These are phyloP conservation scores for Ogataea glucozyma DNA, from an alignment of 805 yeast genomes.

Conservation along the genomic window DNA sequence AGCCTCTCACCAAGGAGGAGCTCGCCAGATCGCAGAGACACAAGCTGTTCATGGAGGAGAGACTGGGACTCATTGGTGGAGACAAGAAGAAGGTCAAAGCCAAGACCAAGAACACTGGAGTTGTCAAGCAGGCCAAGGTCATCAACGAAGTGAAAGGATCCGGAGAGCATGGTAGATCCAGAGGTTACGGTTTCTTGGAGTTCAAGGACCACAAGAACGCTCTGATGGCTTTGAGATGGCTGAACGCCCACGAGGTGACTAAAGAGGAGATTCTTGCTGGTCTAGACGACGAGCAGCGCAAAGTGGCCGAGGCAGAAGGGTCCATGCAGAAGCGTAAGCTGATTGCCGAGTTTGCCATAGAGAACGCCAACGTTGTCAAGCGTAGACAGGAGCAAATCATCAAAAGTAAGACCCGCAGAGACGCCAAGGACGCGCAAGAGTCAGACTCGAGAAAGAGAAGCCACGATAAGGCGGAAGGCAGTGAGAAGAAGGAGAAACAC, in stretches of 20 bases:
- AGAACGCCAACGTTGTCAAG: conserved; percentile 89
- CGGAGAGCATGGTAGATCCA: conserved; percentile 83
- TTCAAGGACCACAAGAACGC: conserved; percentile 90
- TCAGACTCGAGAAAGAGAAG: conserved; percentile 2
- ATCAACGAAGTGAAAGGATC: conserved; percentile 90
- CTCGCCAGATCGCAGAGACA: conserved; percentile 72
- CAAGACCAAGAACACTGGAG: conserved; percentile 78
- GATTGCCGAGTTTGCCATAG: conserved; percentile 94
- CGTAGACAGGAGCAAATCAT: conserved; percentile 75
- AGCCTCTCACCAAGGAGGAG: conserved; percentile 88
- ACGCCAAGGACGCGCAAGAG: conserved; percentile 24
- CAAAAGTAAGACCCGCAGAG: conserved; percentile 36
- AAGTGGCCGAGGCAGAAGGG: conserved; percentile 54
- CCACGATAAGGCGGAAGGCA: background rate
- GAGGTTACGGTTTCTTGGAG: conserved; percentile 97
- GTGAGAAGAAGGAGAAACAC: background rate
- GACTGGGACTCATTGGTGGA: conserved; percentile 38
- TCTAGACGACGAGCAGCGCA: conserved; percentile 66
- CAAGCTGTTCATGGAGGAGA: conserved; percentile 43
- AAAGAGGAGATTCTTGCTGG: conserved; percentile 69
- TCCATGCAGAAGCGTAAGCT: conserved; percentile 62
- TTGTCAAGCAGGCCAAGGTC: conserved; percentile 90
- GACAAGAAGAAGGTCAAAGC: conserved; percentile 66
- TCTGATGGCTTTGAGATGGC: conserved; percentile 94
- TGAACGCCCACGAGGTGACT: conserved; percentile 88